phyloP scores from a whole-genome alignment of 352 stramenopile genomes.

The Phytophthora cryptogea region DNA sequence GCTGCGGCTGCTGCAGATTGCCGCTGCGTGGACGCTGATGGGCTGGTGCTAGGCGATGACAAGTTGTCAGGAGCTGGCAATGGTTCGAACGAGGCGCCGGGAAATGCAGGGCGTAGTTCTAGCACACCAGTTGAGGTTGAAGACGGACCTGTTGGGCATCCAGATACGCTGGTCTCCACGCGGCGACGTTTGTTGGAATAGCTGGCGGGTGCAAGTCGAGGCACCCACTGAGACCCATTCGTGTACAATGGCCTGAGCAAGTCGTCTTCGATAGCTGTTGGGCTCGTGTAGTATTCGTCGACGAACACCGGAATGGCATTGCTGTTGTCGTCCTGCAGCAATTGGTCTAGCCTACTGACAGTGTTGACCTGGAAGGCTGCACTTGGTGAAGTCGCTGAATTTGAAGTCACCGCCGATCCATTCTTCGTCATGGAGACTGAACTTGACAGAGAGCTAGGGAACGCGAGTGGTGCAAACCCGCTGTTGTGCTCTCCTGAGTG shows the following conservation, averaged over 20 bases:
- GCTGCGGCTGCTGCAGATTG: conserved; percentile 8
- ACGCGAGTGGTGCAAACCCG: conserved; percentile 36
- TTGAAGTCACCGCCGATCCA: not conserved
- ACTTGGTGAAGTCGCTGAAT: conserved; percentile 6
- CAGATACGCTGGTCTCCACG: conserved; percentile 6
- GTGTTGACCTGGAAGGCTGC: conserved; percentile 23
- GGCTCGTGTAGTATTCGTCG: conserved; percentile 59
- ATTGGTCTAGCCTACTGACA: conserved; percentile 49
- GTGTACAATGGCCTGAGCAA: conserved; percentile 41
- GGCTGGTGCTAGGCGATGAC: conserved; percentile 18
- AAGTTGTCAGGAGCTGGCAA: conserved; percentile 20
- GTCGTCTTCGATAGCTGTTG: conserved; percentile 55
- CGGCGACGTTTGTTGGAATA: conserved; percentile 33
- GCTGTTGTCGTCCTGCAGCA: conserved; percentile 64
- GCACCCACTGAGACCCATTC: conserved; percentile 24
- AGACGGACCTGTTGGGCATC: conserved; percentile 5
- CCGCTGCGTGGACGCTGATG: conserved; percentile 5
- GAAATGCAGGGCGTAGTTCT: conserved; percentile 5
- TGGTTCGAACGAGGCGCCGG: conserved; percentile 15
- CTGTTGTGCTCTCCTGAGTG: conserved; percentile 11
- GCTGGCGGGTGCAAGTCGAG: conserved; percentile 22
- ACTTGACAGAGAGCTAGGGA: conserved; percentile 27
- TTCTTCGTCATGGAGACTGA: conserved; percentile 10
- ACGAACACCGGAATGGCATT: conserved; percentile 36
- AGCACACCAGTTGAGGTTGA: conserved; percentile 5